Evolutionary conservation across 2,329 filamentous ascomycete species (phyloP).

Genomic region (Pestalotiopsis sp.): DNA sequence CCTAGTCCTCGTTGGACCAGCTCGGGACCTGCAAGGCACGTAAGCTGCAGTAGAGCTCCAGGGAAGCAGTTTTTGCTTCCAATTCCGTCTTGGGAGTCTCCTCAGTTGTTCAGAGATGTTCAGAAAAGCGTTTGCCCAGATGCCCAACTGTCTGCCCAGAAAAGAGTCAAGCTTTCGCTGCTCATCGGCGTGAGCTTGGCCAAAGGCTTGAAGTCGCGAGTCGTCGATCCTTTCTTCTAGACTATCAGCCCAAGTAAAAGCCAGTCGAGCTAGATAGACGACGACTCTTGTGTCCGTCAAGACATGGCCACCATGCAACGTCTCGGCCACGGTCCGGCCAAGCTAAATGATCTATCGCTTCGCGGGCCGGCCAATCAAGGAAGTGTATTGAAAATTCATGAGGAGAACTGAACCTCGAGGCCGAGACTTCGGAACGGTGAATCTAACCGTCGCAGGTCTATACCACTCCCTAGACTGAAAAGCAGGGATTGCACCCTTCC

Average conservation of each 20-base stretch:
- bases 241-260: not conserved
- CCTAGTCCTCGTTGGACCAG: not conserved
- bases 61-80: not conserved
- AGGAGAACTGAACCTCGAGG: constrained; percentile 82
- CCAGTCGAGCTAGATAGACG: not conserved
- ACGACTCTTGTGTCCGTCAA: not conserved
- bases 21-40: not conserved
- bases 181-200: not conserved
- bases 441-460: constrained; percentile 77
- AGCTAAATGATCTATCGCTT: not conserved
- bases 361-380: not conserved
- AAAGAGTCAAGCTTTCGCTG: not conserved
- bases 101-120: not conserved
- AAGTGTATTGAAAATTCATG: constrained; percentile 48
- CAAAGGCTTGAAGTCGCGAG: not conserved
- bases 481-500: constrained; percentile 89
- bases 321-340: not conserved
- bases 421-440: constrained; percentile 78
- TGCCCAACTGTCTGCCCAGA: not conserved
- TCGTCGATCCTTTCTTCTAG: not conserved
- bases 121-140: not conserved
- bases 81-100: not conserved
- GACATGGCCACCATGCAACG: not conserved
- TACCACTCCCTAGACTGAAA: constrained; percentile 85
- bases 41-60: not conserved